Percentiles rank a stretch among this genome's conserved stretches.
Conservation (phyloP, 495 filamentous ascomycete species). For the Wilcoxina mikolae region DNA sequence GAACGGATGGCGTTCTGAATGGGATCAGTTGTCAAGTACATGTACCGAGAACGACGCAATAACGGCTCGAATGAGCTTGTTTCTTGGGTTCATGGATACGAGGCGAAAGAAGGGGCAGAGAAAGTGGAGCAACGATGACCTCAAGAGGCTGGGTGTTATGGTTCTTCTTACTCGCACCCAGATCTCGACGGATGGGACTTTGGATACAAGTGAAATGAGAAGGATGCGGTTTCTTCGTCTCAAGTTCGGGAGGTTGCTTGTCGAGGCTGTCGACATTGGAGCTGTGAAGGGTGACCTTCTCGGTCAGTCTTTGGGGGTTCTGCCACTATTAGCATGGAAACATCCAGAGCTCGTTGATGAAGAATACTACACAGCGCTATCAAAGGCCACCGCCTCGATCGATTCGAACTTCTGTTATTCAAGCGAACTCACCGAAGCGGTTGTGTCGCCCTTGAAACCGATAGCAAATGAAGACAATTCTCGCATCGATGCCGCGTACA, state of each 20-base stretch:
- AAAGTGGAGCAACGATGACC: constrained; percentile 10
- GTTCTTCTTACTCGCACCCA: constrained; percentile 1
- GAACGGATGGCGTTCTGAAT: constrained; percentile 45
- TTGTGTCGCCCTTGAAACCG: constrained; percentile 38
- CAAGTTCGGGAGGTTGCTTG: constrained; percentile 14
- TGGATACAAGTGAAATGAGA: background rate
- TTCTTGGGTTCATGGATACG: constrained; percentile 27
- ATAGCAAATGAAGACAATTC: too few relatives aligned
- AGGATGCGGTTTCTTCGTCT: constrained; percentile 8
- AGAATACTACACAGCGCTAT: constrained; percentile 23
- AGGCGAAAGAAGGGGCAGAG: constrained; percentile 8
- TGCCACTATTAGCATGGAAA: constrained; percentile 12
- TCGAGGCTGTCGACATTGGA: constrained; percentile 12
- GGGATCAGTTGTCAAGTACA: constrained; percentile 54
- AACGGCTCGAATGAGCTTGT: constrained; percentile 12
- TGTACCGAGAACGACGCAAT: too few relatives aligned
- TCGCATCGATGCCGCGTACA: constrained; percentile 35
- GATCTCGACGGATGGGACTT: background rate
- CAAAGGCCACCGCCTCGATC: constrained; percentile 12
- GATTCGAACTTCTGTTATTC: constrained; percentile 22
- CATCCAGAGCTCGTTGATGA: constrained; percentile 26
- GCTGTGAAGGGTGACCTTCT: constrained; percentile 4
- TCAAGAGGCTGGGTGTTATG: constrained; percentile 14
- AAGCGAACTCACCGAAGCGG: constrained; percentile 23
- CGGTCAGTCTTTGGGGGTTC: constrained; percentile 1